Conservation (phyloP, 148 eudicot species). For the Polygonum maritimum region DNA sequence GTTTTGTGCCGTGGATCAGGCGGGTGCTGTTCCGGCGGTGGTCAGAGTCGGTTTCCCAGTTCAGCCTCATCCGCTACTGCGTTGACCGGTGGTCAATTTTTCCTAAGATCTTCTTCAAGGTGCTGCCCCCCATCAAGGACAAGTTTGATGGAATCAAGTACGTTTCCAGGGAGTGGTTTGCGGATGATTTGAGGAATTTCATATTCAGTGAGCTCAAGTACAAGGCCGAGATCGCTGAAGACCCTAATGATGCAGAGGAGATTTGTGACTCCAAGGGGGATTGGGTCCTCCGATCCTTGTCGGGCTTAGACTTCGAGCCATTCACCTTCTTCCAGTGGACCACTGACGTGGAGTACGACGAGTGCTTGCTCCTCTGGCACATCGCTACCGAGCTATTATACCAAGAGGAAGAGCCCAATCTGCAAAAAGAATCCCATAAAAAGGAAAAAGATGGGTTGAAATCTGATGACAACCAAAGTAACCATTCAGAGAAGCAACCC, state of each 20-base stretch:
- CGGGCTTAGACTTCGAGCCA: constrained; percentile 22
- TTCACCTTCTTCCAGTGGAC: constrained; percentile 21
- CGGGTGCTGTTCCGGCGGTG: constrained; percentile 22
- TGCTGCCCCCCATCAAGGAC: constrained; percentile 8
- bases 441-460: no score
- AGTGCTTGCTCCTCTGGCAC: constrained; percentile 45
- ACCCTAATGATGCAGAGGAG: not conserved
- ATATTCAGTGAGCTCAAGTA: constrained; percentile 27
- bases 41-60: constrained; percentile 15
- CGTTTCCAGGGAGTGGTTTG: constrained; percentile 14
- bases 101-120: not conserved
- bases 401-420: not conserved
- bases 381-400: constrained; percentile 39
- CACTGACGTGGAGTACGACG: constrained; percentile 30
- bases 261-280: constrained; percentile 4
- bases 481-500: no score
- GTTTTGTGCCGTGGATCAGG: not conserved
- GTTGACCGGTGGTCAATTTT: constrained; percentile 12
- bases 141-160: constrained; percentile 18
- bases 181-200: constrained; percentile 15
- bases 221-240: constrained; percentile 21
- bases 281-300: constrained; percentile 9
- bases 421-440: no score
- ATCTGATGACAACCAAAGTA: no score
- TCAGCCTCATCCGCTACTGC: constrained; percentile 28